Evolutionary conservation across 2,329 filamentous ascomycete species (phyloP).

Genomic region (Penicillium italicum): DNA sequence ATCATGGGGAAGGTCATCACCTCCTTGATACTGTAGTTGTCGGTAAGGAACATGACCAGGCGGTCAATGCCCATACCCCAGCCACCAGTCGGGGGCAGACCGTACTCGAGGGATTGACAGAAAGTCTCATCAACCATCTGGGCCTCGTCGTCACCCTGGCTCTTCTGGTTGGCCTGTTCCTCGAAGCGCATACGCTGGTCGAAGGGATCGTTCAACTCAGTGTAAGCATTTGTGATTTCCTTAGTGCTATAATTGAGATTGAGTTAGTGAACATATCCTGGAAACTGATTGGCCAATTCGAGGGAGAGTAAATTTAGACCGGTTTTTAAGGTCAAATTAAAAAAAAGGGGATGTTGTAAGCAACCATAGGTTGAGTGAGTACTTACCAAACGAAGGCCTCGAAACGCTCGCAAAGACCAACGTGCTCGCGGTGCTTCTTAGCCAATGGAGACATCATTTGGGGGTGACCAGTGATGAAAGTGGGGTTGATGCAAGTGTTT

Average conservation of each 20-base stretch:
- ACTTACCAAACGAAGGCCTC: slow-evolving; percentile 76
- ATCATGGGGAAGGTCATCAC: slow-evolving; percentile 96
- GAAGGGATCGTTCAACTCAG: slow-evolving; percentile 95
- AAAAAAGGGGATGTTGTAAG: not conserved
- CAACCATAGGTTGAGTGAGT: not conserved
- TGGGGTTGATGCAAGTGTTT: slow-evolving; percentile 88
- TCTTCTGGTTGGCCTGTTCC: slow-evolving; percentile 94
- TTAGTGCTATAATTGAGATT: slow-evolving; percentile 34
- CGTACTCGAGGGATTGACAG: slow-evolving; percentile 83
- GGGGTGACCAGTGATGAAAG: slow-evolving; percentile 80
- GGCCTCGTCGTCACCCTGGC: slow-evolving; percentile 93
- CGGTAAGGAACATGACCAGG: slow-evolving; percentile 90
- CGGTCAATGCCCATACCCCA: slow-evolving; percentile 97
- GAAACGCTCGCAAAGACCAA: slow-evolving; percentile 91
- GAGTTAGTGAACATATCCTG: not conserved
- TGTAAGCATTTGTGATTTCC: slow-evolving; percentile 96
- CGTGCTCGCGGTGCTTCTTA: slow-evolving; percentile 81
- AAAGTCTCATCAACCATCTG: slow-evolving; percentile 96
- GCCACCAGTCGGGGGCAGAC: slow-evolving; percentile 87
- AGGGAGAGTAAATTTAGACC: not conserved
- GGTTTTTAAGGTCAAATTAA: too few relatives aligned
- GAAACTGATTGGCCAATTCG: not conserved
- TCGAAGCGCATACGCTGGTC: slow-evolving; percentile 89
- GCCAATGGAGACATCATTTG: slow-evolving; percentile 92
- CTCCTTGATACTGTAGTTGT: slow-evolving; percentile 95